Conservation (phyloP, 1,284 basidiomycete species). For the Laetiporus sulphureus region DNA sequence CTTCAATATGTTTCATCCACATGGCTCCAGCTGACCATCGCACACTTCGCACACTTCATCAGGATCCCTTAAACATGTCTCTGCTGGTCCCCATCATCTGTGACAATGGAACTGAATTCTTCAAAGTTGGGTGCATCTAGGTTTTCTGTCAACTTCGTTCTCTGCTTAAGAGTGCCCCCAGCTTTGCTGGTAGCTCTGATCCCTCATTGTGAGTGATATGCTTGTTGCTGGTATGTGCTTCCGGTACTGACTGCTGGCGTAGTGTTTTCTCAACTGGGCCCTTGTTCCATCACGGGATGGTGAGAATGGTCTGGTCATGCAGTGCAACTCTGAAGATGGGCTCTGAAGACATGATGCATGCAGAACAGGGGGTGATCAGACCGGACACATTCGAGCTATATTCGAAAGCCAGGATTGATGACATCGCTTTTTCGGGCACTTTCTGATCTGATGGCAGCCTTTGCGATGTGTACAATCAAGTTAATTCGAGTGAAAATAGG, state of each 20-base stretch:
- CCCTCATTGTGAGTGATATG: slow-evolving; percentile 78
- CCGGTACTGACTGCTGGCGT: not conserved
- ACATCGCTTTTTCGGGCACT: no score
- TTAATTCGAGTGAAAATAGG: no score
- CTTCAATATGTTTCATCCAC: no score
- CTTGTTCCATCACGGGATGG: slow-evolving; percentile 62
- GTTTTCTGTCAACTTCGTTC: not conserved
- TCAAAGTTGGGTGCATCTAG: slow-evolving; percentile 85
- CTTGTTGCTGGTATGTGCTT: slow-evolving; percentile 1
- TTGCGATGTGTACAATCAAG: no score
- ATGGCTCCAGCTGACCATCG: not conserved
- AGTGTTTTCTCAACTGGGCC: slow-evolving; percentile 93
- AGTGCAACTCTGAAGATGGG: slow-evolving; percentile 39
- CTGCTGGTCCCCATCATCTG: slow-evolving; percentile 87
- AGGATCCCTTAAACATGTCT: slow-evolving; percentile 54
- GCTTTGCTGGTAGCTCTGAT: slow-evolving; percentile 98
- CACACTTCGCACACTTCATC: no score
- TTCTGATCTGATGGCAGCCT: no score
- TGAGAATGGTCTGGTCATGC: slow-evolving; percentile 54
- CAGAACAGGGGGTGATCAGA: no score
- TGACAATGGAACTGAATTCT: slow-evolving; percentile 97
- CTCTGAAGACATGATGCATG: not conserved
- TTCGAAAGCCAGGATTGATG: no score
- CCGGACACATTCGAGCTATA: no score
- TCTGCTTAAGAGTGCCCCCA: slow-evolving; percentile 26